phyloP scores from a whole-genome alignment of 805 yeast genomes.

The Candida morakotiae region DNA sequence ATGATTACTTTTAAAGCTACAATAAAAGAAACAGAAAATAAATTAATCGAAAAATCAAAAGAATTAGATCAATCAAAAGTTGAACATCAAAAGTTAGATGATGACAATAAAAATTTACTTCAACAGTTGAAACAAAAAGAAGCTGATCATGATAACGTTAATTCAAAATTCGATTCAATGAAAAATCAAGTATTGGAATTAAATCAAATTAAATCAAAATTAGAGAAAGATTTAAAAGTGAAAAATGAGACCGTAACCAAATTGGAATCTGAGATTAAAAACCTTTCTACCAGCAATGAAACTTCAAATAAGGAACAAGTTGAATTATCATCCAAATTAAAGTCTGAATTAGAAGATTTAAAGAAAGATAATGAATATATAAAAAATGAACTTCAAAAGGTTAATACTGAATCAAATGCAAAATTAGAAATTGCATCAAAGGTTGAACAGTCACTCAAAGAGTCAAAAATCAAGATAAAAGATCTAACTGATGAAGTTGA shows the following conservation, averaged over 20 bases:
- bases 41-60: conserved; percentile 2
- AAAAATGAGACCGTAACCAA: background rate
- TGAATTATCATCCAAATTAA: background rate
- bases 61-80: conserved; percentile 1
- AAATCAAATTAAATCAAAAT: background rate
- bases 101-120: background rate
- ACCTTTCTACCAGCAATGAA: background rate
- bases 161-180: background rate
- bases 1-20: background rate
- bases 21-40: background rate
- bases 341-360: background rate
- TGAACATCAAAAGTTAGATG: background rate
- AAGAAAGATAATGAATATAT: background rate
- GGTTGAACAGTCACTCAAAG: background rate
- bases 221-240: background rate
- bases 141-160: background rate
- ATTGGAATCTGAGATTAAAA: conserved; percentile 2
- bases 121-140: background rate
- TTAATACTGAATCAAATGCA: background rate
- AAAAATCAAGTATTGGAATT: background rate
- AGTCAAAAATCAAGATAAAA: background rate
- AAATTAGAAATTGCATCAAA: background rate
- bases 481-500: background rate
- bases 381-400: background rate
- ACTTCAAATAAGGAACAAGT: background rate